Evolutionary conservation across 257 asterid species (phyloP).

Genomic region (Rauvolfia tetraphylla): DNA sequence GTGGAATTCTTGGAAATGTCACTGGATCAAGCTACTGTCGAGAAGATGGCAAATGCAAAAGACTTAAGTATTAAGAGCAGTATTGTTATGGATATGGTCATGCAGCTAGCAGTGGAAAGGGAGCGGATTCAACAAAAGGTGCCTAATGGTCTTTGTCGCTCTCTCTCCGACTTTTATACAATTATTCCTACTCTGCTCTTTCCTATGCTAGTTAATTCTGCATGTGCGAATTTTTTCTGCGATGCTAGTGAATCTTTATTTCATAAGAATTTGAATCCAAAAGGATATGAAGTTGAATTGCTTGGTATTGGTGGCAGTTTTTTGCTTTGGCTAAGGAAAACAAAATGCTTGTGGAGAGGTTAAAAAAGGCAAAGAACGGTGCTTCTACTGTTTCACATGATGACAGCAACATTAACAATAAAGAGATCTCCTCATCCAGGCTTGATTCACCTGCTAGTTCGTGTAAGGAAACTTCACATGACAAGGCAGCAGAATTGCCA

Average conservation of each 20-base stretch:
- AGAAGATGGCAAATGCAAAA: slow-evolving; percentile 53
- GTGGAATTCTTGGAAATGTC: slow-evolving; percentile 47
- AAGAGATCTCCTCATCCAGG: slow-evolving; percentile 21
- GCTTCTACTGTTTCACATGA: slow-evolving; percentile 23
- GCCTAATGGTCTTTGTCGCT: neutral
- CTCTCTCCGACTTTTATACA: neutral
- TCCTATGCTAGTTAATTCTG: neutral
- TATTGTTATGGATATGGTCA: slow-evolving; percentile 61
- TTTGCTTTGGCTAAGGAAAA: slow-evolving; percentile 57
- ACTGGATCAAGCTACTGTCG: slow-evolving; percentile 44
- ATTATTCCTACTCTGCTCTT: neutral
- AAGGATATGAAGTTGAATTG: slow-evolving; percentile 11
- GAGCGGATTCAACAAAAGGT: slow-evolving; percentile 79
- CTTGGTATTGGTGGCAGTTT: slow-evolving; percentile 41
- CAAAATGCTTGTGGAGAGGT: slow-evolving; percentile 48
- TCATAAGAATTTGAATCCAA: neutral
- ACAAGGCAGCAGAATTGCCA: slow-evolving; percentile 31
- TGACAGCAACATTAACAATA: slow-evolving; percentile 16
- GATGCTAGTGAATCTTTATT: neutral
- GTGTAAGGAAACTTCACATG: slow-evolving; percentile 27
- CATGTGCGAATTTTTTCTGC: neutral
- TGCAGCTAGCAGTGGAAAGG: slow-evolving; percentile 73
- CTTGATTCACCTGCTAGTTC: slow-evolving; percentile 22
- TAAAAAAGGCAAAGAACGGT: slow-evolving; percentile 26
- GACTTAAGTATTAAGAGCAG: slow-evolving; percentile 53